These are phyloP conservation scores for Teunomyces barrocoloradensis DNA, from an alignment of 805 yeast genomes.

Conservation along the genomic window DNA sequence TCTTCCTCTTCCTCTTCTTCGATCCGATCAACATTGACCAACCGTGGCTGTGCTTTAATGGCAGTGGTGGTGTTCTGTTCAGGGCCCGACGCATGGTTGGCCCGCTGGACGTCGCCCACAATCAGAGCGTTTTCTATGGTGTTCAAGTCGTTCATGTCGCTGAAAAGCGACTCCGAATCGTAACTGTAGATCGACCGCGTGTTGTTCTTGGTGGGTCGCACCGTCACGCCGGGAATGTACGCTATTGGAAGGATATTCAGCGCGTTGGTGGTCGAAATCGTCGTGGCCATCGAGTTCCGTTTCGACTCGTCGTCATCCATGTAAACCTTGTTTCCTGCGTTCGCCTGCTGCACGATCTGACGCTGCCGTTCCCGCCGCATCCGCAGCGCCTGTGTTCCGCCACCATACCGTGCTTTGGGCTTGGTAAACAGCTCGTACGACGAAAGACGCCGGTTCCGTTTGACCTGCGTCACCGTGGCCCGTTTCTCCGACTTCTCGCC, in stretches of 20 bases:
- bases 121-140: slow-evolving; percentile 48
- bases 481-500: slow-evolving; percentile 5
- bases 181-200: slow-evolving; percentile 44
- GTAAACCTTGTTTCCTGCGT: slow-evolving; percentile 12
- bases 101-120: slow-evolving; percentile 36
- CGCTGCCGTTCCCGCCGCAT: slow-evolving; percentile 14
- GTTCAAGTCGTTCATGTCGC: slow-evolving; percentile 31
- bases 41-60: slow-evolving; percentile 68
- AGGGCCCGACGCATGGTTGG: slow-evolving; percentile 12
- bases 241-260: slow-evolving; percentile 90
- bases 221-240: slow-evolving; percentile 90
- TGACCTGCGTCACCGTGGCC: background rate
- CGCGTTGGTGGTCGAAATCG: slow-evolving; percentile 69
- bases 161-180: slow-evolving; percentile 41
- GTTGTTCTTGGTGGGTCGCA: slow-evolving; percentile 48
- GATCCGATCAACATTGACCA: slow-evolving; percentile 55
- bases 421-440: slow-evolving; percentile 45
- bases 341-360: slow-evolving; percentile 14
- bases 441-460: slow-evolving; percentile 23
- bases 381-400: slow-evolving; percentile 4
- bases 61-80: slow-evolving; percentile 61
- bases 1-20: slow-evolving; percentile 35
- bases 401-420: slow-evolving; percentile 26
- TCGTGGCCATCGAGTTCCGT: slow-evolving; percentile 51
- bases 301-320: slow-evolving; percentile 16